A percentile compares a stretch with the other conserved stretches of the same genome.
These are phyloP conservation scores for Citrus inodora DNA, from an alignment of 345 rosid genomes.

Conservation along the genomic window DNA sequence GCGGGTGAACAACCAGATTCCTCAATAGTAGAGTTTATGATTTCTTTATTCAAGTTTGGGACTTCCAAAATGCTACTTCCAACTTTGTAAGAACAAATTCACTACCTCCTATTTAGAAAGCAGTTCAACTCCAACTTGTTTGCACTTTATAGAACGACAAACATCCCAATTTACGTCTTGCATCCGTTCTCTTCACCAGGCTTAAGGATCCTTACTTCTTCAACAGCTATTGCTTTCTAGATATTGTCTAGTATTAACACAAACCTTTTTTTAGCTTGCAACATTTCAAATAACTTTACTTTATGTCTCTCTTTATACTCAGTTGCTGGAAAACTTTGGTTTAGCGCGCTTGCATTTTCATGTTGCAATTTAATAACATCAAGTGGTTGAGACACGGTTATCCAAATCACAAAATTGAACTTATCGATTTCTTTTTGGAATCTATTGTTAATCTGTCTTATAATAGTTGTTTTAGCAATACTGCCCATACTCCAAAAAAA, in stretches of 20 bases:
- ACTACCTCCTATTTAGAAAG: background rate
- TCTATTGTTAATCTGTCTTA: too few species aligned
- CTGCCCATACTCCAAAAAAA: too few species aligned
- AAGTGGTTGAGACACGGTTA: background rate
- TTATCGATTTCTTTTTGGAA: too few species aligned
- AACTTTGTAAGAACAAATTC: too few species aligned
- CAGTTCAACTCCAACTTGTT: conserved; percentile 6
- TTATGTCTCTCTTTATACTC: background rate
- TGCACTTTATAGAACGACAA: conserved; percentile 8
- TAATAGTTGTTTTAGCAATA: too few species aligned
- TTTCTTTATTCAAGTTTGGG: too few species aligned
- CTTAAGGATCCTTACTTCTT: background rate
- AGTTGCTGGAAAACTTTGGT: fast-evolving
- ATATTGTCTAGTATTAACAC: background rate
- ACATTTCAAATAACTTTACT: background rate
- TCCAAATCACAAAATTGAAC: too few species aligned
- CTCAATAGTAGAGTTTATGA: too few species aligned
- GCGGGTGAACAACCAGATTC: too few species aligned
- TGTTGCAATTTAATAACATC: conserved; percentile 1
- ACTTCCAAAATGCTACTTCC: too few species aligned
- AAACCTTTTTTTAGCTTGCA: background rate
- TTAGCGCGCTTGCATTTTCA: background rate
- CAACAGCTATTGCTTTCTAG: background rate
- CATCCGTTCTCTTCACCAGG: conserved; percentile 2
- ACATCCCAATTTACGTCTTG: conserved; percentile 15